These are phyloP conservation scores for Cinnamomum chago DNA, from an alignment of 164 flowering plant genomes.

Conservation along the genomic window DNA sequence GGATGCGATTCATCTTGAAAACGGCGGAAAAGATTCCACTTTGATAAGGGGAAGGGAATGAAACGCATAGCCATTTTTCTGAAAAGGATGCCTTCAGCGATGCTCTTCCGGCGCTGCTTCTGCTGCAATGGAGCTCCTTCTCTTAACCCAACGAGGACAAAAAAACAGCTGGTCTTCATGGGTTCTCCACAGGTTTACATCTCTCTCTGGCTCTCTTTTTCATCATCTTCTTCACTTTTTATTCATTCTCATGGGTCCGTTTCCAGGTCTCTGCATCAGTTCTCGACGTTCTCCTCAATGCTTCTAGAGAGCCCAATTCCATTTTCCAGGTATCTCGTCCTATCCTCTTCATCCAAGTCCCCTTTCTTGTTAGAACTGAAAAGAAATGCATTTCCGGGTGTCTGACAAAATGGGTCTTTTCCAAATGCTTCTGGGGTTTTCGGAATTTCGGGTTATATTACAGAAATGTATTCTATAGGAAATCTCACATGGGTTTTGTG, in stretches of 20 bases:
- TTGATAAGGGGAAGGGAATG: too few relatives aligned
- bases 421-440: not conserved
- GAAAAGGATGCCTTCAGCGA: constrained; percentile 26
- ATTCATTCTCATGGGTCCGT: not conserved
- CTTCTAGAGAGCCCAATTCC: constrained; percentile 63
- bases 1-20: too few relatives aligned
- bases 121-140: constrained; percentile 35
- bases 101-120: constrained; percentile 64
- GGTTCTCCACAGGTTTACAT: constrained; percentile 81
- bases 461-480: not conserved
- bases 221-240: constrained; percentile 1
- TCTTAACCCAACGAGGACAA: constrained; percentile 28
- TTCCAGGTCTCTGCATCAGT: constrained; percentile 71
- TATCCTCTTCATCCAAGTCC: not conserved
- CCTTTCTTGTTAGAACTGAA: not conserved
- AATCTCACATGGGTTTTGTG: not conserved
- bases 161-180: constrained; percentile 75
- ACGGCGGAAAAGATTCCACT: too few relatives aligned
- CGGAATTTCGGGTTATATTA: not conserved
- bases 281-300: constrained; percentile 71
- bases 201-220: not conserved
- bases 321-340: constrained; percentile 59
- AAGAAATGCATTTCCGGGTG: not conserved
- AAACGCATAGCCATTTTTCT: too few relatives aligned
- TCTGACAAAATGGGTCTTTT: not conserved